These are phyloP conservation scores for Chlamydomonas sp. DNA, from an alignment of 139 green algal genomes.

Conservation along the genomic window DNA sequence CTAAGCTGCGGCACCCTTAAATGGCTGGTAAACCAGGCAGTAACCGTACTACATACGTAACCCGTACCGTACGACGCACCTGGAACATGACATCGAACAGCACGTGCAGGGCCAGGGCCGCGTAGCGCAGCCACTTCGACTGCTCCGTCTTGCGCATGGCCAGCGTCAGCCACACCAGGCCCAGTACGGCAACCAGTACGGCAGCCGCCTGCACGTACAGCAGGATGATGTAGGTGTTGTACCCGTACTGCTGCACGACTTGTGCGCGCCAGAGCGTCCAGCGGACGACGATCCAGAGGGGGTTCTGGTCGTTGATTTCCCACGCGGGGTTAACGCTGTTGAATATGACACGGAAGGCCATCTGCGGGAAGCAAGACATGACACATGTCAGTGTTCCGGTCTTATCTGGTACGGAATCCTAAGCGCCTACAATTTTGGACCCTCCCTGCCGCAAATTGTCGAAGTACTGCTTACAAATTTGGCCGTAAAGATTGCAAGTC, in stretches of 20 bases:
- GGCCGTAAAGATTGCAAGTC: no score
- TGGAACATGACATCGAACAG: background rate
- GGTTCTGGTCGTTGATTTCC: background rate
- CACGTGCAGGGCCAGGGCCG: background rate
- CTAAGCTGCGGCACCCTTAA: no score
- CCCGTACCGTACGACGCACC: no score
- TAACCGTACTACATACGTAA: no score
- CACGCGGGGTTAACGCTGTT: background rate
- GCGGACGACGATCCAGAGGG: constrained; percentile 1
- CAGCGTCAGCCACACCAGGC: background rate
- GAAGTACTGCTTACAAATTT: no score
- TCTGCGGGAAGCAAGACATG: background rate
- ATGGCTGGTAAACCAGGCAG: no score
- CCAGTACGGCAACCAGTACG: background rate
- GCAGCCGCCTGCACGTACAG: background rate
- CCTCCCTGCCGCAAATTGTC: no score
- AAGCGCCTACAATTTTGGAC: no score
- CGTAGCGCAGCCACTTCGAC: background rate
- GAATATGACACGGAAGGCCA: constrained; percentile 11
- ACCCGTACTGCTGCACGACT: background rate
- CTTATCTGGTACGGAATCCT: no score
- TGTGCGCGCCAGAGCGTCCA: background rate
- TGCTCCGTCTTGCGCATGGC: background rate
- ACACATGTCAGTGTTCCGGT: no score
- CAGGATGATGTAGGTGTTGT: background rate